A percentile compares a stretch with the other conserved stretches of the same genome.
Evolutionary conservation across 257 asterid genomes (phyloP).

Genomic region (Plantago elongata): DNA sequence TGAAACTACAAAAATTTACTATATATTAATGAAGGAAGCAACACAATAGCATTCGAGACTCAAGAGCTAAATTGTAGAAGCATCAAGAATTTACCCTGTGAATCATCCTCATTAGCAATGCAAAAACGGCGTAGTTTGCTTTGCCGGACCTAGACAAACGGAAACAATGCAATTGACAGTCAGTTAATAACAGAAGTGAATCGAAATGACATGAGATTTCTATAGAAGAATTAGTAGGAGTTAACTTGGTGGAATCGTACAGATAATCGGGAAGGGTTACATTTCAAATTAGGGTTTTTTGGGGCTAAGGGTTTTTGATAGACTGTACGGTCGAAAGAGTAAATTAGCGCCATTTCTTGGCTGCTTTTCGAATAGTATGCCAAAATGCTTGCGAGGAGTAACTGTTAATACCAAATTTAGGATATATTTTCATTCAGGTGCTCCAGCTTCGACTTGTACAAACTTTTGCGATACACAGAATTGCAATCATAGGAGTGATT

Average conservation of each 20-base stretch:
- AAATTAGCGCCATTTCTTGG: constrained; percentile 47
- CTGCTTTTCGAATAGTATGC: no score
- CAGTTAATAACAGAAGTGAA: neutral
- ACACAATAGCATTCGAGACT: neutral
- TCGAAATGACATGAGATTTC: neutral
- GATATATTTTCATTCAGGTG: no score
- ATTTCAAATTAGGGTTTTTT: constrained; percentile 30
- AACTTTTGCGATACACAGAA: no score
- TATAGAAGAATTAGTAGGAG: neutral
- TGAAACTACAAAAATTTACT: constrained; percentile 22
- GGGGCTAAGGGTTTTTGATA: constrained; percentile 24
- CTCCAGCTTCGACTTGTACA: no score
- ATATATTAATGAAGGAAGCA: neutral
- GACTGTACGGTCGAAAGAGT: constrained; percentile 23
- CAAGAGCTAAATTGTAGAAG: neutral
- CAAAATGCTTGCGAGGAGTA: no score
- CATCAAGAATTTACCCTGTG: constrained; percentile 28
- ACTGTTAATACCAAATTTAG: no score
- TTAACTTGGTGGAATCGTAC: constrained; percentile 16
- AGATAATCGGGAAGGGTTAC: constrained; percentile 23
- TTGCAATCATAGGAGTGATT: no score
- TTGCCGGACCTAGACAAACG: constrained; percentile 20
- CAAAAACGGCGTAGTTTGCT: constrained; percentile 20
- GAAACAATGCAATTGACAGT: no score
- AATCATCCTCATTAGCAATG: constrained; percentile 23